phyloP scores from a whole-genome alignment of 176 grass and related monocot species.

The Panicum miliaceum region DNA sequence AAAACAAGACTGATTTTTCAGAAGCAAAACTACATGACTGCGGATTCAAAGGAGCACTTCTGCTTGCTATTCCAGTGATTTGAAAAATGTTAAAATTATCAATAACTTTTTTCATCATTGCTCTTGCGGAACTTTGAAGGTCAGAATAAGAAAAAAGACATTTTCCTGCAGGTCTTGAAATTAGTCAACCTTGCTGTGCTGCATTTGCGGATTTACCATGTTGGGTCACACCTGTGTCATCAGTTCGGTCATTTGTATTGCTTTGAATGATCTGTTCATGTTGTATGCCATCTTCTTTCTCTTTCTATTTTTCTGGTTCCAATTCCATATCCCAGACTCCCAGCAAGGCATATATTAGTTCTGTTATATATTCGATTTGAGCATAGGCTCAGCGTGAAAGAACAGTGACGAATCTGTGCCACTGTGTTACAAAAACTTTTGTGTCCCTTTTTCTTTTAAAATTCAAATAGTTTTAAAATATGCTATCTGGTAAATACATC shows the following conservation, averaged over 20 bases:
- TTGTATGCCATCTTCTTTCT: background rate
- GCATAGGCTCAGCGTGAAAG: background rate
- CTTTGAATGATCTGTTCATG: background rate
- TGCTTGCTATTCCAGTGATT: background rate
- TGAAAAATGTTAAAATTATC: background rate
- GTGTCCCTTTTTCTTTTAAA: background rate
- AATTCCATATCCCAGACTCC: background rate
- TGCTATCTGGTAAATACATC: conserved; percentile 1
- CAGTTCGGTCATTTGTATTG: background rate
- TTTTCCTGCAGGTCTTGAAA: conserved; percentile 21
- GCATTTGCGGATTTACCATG: background rate
- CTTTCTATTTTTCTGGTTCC: background rate
- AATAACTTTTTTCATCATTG: background rate
- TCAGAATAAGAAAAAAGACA: background rate
- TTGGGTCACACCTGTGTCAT: background rate
- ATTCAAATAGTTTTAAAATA: background rate
- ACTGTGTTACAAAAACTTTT: background rate
- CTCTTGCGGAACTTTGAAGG: background rate
- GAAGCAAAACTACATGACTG: background rate
- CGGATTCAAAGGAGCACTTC: background rate
- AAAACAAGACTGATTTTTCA: background rate
- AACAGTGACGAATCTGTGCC: background rate
- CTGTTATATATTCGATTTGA: background rate
- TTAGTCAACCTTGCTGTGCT: background rate
- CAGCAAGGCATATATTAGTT: background rate